phyloP scores from a whole-genome alignment of 495 filamentous ascomycete genomes.

The Tuber melanosporum region DNA sequence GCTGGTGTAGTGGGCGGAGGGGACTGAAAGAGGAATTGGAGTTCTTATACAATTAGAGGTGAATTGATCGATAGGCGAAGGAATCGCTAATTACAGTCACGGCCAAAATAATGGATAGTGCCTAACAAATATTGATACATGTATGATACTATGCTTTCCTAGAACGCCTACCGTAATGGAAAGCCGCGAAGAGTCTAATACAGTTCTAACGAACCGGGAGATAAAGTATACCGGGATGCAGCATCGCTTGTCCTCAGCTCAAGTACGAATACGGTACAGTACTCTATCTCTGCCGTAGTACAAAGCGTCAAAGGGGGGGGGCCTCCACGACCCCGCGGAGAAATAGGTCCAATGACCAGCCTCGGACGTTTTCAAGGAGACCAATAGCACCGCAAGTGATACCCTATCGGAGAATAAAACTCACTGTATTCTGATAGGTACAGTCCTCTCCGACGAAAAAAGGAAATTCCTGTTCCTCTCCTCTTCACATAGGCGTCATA shows the following conservation, averaged over 20 bases:
- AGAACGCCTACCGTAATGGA: neutral
- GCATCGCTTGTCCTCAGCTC: neutral
- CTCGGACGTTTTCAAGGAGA: neutral
- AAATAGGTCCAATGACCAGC: neutral
- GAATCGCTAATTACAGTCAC: neutral
- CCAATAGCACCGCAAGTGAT: neutral
- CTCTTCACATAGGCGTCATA: too few species aligned
- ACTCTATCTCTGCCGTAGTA: neutral
- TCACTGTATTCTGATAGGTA: neutral
- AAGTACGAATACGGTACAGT: neutral
- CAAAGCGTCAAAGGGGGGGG: neutral
- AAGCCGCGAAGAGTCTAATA: neutral
- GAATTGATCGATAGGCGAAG: neutral
- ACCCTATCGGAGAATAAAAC: neutral
- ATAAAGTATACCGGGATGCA: neutral
- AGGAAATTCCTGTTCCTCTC: too few species aligned
- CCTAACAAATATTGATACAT: neutral
- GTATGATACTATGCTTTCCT: neutral
- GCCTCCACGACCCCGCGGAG: neutral
- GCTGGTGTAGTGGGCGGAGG: neutral
- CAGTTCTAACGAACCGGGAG: neutral
- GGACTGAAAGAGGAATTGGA: neutral
- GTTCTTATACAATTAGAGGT: neutral
- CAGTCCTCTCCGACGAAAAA: too few species aligned
- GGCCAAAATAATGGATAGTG: neutral